These are phyloP conservation scores for Erysimum cheiri DNA, from an alignment of 441 rosid species.

Conservation along the genomic window DNA sequence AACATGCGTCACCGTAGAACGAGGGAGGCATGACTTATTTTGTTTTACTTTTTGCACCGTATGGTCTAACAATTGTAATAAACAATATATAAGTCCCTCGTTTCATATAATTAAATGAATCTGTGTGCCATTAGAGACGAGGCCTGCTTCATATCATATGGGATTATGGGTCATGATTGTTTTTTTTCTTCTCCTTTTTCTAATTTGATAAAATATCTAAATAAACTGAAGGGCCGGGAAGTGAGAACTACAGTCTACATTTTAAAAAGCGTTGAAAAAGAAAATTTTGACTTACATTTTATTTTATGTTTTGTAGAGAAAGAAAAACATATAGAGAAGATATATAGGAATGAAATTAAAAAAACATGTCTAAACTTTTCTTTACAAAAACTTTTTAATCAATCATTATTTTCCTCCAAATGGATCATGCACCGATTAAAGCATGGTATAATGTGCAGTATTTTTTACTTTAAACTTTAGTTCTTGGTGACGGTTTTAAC, in stretches of 20 bases:
- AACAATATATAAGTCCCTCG: background rate
- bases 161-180: too few species aligned
- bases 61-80: slow-evolving; percentile 16
- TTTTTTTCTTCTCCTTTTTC: background rate
- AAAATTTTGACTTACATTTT: background rate
- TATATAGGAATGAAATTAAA: background rate
- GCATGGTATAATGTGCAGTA: background rate
- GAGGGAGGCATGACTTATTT: slow-evolving; percentile 42
- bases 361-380: background rate
- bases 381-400: background rate
- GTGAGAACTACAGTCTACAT: slow-evolving; percentile 6
- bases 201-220: background rate
- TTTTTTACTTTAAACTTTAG: background rate
- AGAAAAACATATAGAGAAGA: background rate
- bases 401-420: background rate
- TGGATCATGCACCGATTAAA: background rate
- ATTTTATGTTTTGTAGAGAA: background rate
- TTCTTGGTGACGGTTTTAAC: background rate
- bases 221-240: background rate
- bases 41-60: slow-evolving; percentile 29
- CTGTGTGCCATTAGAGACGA: slow-evolving; percentile 21
- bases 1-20: slow-evolving; percentile 38
- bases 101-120: slow-evolving; percentile 22
- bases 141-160: slow-evolving; percentile 29
- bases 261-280: background rate